Conservation (phyloP, 2,329 filamentous ascomycete genomes). For the Neurospora sp. region DNA sequence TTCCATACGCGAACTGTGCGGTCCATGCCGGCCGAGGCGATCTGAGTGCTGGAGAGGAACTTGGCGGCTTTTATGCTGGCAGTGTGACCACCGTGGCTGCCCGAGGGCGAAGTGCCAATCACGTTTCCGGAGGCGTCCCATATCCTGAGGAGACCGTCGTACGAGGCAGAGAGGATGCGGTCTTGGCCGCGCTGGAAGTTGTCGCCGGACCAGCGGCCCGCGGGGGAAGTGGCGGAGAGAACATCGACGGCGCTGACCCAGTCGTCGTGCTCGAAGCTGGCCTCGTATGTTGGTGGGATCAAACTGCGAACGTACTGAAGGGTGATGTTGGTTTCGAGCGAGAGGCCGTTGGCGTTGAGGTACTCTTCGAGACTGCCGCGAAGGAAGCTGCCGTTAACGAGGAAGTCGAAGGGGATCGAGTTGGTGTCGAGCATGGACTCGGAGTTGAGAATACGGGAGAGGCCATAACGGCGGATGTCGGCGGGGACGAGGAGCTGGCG, state of each 20-base stretch:
- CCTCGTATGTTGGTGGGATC: constrained; percentile 79
- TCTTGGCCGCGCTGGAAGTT: constrained; percentile 47
- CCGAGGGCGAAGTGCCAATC: constrained; percentile 64
- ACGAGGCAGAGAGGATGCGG: constrained; percentile 81
- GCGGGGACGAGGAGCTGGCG: constrained; percentile 53
- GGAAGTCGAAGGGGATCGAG: constrained; percentile 83
- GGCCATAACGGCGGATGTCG: constrained; percentile 60
- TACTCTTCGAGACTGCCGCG: constrained; percentile 86
- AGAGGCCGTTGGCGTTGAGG: constrained; percentile 75
- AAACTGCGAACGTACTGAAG: constrained; percentile 91
- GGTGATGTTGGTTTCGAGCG: constrained; percentile 74
- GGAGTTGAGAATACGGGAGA: constrained; percentile 62
- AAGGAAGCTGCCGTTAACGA: constrained; percentile 88
- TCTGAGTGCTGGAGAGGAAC: constrained; percentile 67
- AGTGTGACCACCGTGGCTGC: constrained; percentile 61
- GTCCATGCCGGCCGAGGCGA: constrained; percentile 79
- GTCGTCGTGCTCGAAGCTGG: constrained; percentile 93
- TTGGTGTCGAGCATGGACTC: constrained; percentile 58
- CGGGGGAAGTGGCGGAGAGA: constrained; percentile 56
- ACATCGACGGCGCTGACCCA: constrained; percentile 89
- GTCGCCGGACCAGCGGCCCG: constrained; percentile 46
- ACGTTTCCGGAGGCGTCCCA: constrained; percentile 85
- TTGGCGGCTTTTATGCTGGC: constrained; percentile 72
- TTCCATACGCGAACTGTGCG: constrained; percentile 84
- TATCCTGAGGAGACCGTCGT: constrained; percentile 78